phyloP scores from a whole-genome alignment of 164 flowering plant genomes.

The Nelumbo lutea region DNA sequence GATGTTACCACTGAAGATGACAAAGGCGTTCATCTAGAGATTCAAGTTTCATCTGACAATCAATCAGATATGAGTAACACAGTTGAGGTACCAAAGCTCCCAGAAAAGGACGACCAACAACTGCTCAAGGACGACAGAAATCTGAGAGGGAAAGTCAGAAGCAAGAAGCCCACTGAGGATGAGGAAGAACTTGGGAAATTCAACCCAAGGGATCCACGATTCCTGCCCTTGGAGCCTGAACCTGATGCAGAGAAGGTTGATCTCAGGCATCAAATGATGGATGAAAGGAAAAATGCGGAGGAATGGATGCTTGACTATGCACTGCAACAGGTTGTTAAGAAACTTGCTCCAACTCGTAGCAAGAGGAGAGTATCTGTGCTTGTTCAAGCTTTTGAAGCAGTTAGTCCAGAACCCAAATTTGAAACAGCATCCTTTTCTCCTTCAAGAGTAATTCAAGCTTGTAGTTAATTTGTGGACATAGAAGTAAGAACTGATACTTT shows the following conservation, averaged over 20 bases:
- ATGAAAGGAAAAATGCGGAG: conserved; percentile 57
- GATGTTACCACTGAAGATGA: conserved; percentile 27
- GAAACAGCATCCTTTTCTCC: conserved; percentile 24
- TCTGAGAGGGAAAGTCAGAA: conserved; percentile 40
- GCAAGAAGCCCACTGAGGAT: conserved; percentile 38
- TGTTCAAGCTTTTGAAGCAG: conserved; percentile 71
- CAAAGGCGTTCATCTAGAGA: conserved; percentile 45
- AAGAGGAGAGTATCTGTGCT: conserved; percentile 63
- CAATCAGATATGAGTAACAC: conserved; percentile 15
- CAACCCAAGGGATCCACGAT: conserved; percentile 62
- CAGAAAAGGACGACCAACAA: conserved; percentile 18
- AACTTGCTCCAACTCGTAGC: conserved; percentile 52
- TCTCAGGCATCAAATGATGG: conserved; percentile 56
- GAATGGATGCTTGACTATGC: conserved; percentile 84
- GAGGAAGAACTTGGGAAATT: conserved; percentile 27
- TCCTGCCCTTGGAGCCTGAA: conserved; percentile 40
- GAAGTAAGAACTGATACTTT: background rate
- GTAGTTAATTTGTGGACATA: conserved; percentile 27
- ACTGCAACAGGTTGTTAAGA: conserved; percentile 41
- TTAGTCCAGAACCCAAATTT: conserved; percentile 35
- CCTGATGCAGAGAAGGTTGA: conserved; percentile 65
- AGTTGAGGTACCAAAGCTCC: conserved; percentile 3
- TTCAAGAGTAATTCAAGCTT: conserved; percentile 47
- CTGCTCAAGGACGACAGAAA: conserved; percentile 40
- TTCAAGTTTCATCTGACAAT: conserved; percentile 26